Conservation (phyloP, 176 grass and related monocot genomes). For the Oryza meyeriana region DNA sequence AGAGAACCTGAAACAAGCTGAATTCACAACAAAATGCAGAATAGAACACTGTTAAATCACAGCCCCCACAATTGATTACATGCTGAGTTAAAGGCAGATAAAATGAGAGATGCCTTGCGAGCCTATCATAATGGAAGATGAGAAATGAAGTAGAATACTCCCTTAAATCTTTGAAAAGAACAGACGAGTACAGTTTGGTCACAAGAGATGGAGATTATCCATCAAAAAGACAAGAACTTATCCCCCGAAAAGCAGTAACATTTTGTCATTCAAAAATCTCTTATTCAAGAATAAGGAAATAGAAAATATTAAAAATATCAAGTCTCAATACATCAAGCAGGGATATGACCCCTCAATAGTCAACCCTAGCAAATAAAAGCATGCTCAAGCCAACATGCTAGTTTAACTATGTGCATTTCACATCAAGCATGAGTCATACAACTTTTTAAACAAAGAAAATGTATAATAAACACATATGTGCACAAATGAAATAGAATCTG, state of each 20-base stretch:
- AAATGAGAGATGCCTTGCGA: not conserved
- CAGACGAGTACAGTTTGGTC: not conserved
- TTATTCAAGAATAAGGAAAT: not conserved
- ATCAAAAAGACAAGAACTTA: not conserved
- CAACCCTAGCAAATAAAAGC: not conserved
- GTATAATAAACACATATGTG: constrained; percentile 5
- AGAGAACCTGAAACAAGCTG: not conserved
- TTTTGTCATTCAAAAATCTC: not conserved
- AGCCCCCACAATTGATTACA: not conserved
- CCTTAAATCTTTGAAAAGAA: not conserved
- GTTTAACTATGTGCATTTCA: not conserved
- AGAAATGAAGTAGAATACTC: not conserved
- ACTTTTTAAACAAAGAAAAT: constrained; percentile 19
- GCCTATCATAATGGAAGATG: not conserved
- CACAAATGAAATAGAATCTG: constrained; percentile 26
- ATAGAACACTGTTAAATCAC: not conserved
- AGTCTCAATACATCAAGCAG: constrained; percentile 1
- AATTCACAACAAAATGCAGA: not conserved
- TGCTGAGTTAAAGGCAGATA: not conserved
- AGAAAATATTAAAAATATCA: not conserved
- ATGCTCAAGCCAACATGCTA: not conserved
- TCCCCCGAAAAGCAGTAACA: not conserved
- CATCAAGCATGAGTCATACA: not conserved
- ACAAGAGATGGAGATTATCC: not conserved
- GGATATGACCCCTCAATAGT: not conserved